Base-by-base conservation (phyloP, 2,329 filamentous ascomycete genomes). In the Ascomycota sp. region DNA sequence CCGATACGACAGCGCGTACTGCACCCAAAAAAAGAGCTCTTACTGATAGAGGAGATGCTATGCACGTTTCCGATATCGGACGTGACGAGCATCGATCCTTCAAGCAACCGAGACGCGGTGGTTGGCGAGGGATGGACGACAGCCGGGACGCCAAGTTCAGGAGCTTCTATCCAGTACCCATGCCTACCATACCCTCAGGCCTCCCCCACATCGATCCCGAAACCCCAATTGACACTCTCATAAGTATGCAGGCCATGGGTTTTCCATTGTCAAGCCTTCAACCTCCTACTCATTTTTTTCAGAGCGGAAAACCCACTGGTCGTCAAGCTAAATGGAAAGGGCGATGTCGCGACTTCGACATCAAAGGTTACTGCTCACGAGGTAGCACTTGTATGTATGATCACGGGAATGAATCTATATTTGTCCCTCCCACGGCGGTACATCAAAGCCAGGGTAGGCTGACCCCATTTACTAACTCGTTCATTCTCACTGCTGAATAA, bases 281-380 rank as follows among this genome's bases (percentile, higher is more conserved):
- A 42, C 51, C 55, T 33, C 40, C 56, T 47, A 37, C 52, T 40
- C 38, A 37, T 9, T 41, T 27, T 24, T 32, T 23, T 26, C 32
- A 48, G 13, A 37, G 40, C 19, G 35, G 34, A 11, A 39, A 38
- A n/a, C 35, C 31, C 10, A 32, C 25, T 9, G 38, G 32, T 31
- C 38, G 22, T 33, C 42, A 45, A 25, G 44, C 43, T 24, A 53
- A 52, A 33, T 54, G 48, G 29, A 56, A 51, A 36, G 50, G 59
- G 33, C 59, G 68, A 33, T 85, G 78, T 43, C 60, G 65, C 33
- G 73, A 81, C 46, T 82, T 77, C 40, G 75, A 81, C 33, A 66
- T 55, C 1, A 78, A 78, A 39, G 79, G 79, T 0, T 80, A 66
- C 41, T 85, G 79, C 43, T 62, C 69, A 5, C 56, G 70, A 24